Evolutionary conservation across 768 basidiomycete species (phyloP), one percentile per base, ranked within the genome.

Genomic region (Porphyrellus cyaneotinctus): DNA sequence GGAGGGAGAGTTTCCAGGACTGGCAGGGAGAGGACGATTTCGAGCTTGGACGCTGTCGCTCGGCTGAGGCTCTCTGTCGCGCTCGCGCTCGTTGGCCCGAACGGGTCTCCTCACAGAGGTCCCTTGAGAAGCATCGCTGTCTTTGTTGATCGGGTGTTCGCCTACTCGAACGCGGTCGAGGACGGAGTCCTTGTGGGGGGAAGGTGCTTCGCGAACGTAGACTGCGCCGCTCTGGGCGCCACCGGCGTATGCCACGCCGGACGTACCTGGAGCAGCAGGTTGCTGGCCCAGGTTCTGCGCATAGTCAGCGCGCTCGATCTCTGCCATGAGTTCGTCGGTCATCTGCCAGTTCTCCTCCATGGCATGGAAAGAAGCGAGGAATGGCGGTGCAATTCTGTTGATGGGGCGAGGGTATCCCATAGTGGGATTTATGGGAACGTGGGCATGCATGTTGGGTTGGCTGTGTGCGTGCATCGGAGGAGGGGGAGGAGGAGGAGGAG

Each of bases 301-400:
- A 56, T 80, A 69, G 66, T 87, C 83, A n/a, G 82, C 83, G 38
- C 81, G 78, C 62, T 88, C 87, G 55, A 87, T 84, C 56, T 87
- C 84, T 30, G 81, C 82, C 68, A 87, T 72, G 26, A 87, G 74
- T 57, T 87, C 83, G 32, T 81, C 80, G 0, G 85, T 85, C 75
- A 88, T 79, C 45, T 84, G 78, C 77, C 81, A 86, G 36, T 75
- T 75, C 37, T 81, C 82, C 33, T 82, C 81, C 61, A 78, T 61
- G 12, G 73, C 67, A 37, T 80, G 77, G 61, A 77, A 82, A 51
- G 81, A 79, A 0, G 74, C 69, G 18, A 85, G 75, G 63, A 86
- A 85, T 26, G 75, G 78, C 4, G 78, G 74, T 0, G 79, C 71
- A 7, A 75, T 74, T 43, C 84, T 82, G 63, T 78, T 78, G 45